Base-by-base conservation (phyloP, 2,329 filamentous ascomycete genomes). In the Colletotrichum godetiae region DNA sequence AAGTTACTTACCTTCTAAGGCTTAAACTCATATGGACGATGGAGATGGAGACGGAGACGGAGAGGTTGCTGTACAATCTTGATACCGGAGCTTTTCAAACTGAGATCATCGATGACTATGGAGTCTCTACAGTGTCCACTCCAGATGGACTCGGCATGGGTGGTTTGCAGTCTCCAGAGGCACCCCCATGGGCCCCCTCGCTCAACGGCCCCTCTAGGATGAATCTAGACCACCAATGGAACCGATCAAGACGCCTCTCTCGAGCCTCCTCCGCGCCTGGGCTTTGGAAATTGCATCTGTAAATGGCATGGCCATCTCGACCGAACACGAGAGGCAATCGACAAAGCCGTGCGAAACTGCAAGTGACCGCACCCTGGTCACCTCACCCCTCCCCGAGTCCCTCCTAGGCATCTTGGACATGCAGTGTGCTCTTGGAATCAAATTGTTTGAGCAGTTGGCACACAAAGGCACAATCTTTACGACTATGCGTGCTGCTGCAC, bases 201-300 rank as follows among this genome's bases (percentile, higher is more conserved):
- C 70, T 58, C 52, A 46, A 55, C 4, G 53, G 46, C 35, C 57
- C 57, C 52, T 37, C 64, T 13, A 62, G n/a, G 65, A 49, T 27
- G 29, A 24, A 68, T 65, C 70, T 73, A 73, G 70, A 70, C 66
- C 70, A 37, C 60, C 58, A 35, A 60, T 55, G 42, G 67, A 65
- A 33, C 60, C 59, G 55, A 65, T 73, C 60, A 55, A 46, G 33
- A 22, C 59, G 53, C 65, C 27, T 13, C 5, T 65, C 66, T 65
- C 59, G 49, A 64, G 61, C 61, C 49, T 64, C 49, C 29, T 64
- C 31, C 70, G 19, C 55, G 55, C 59, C 55, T 13, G 33, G 53
- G 60, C 70, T 35, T 56, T 73, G 55, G 70, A 73, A 73, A 73
- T 73, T 73, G 70, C 70, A 69, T 73, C 67, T 70, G 37, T 56